Evolutionary conservation across 78 protist species (phyloP).

Genomic region (Polysphondylium violaceum): DNA sequence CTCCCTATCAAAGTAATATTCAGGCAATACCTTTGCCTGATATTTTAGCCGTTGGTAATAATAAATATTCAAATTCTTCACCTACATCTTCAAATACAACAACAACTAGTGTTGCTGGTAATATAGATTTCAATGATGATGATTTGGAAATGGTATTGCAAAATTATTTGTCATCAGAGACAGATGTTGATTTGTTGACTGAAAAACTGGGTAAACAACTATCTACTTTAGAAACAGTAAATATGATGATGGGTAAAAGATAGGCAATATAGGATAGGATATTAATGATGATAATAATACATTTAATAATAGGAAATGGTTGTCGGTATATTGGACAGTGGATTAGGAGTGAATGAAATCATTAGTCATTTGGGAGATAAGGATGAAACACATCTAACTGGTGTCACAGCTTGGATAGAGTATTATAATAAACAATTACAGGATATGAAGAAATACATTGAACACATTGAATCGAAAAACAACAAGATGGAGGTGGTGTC

Average conservation of each 20-base stretch:
- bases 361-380: conserved; percentile 47
- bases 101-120: background rate
- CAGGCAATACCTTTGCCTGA: background rate
- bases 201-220: conserved; percentile 48
- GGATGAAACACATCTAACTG: conserved; percentile 69
- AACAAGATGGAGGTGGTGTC: conserved; percentile 80
- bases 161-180: conserved; percentile 42
- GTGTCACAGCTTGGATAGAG: conserved; percentile 78
- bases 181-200: conserved; percentile 65
- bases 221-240: conserved; percentile 33
- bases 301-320: conserved; percentile 75
- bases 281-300: no score
- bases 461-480: conserved; percentile 75
- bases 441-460: conserved; percentile 79
- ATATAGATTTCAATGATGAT: conserved; percentile 47
- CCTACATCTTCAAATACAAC: background rate
- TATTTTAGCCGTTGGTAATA: background rate
- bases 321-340: conserved; percentile 59
- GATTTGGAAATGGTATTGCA: conserved; percentile 43
- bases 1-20: no score
- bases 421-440: conserved; percentile 70
- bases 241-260: background rate
- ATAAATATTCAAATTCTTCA: background rate
- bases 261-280: no score
- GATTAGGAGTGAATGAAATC: conserved; percentile 27